Conservation (phyloP, 2,329 filamentous ascomycete species). For the Ceratocystis ficicola region DNA sequence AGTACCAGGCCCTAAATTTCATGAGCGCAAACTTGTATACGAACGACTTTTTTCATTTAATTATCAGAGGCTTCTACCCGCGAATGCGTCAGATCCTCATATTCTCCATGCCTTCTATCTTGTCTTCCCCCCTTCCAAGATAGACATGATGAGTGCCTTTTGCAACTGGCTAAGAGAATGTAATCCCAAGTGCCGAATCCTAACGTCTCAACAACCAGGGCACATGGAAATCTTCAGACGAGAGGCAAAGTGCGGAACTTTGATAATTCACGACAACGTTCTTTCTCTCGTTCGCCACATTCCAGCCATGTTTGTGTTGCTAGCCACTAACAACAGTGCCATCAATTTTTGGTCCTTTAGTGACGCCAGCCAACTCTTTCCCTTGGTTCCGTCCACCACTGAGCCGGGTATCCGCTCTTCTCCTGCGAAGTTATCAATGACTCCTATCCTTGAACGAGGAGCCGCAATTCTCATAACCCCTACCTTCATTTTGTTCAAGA, state of each 20-base stretch:
- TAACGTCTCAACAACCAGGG: constrained; percentile 32
- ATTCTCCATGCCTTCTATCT: constrained; percentile 36
- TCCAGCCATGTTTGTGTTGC: constrained; percentile 30
- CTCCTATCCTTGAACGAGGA: constrained; percentile 28
- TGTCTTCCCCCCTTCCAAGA: constrained; percentile 35
- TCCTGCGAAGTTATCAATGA: constrained; percentile 25
- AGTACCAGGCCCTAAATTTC: neutral
- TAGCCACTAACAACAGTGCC: constrained; percentile 27
- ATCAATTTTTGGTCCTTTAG: constrained; percentile 34
- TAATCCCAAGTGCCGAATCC: constrained; percentile 34
- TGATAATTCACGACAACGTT: constrained; percentile 38
- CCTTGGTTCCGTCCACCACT: constrained; percentile 22
- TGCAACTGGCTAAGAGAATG: constrained; percentile 35
- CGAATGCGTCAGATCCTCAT: neutral
- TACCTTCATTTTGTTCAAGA: constrained; percentile 33
- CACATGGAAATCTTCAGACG: constrained; percentile 38
- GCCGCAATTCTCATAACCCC: constrained; percentile 33
- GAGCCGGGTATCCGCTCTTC: constrained; percentile 3
- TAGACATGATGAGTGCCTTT: constrained; percentile 31
- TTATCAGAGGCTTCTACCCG: constrained; percentile 28
- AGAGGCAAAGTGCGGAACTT: constrained; percentile 25
- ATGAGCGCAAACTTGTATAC: constrained; percentile 26
- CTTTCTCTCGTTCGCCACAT: constrained; percentile 32
- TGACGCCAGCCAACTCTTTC: constrained; percentile 27
- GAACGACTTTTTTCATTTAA: constrained; percentile 28